Evolutionary conservation across 768 basidiomycete species (phyloP).

Genomic region (Leccinum fibrillosum): DNA sequence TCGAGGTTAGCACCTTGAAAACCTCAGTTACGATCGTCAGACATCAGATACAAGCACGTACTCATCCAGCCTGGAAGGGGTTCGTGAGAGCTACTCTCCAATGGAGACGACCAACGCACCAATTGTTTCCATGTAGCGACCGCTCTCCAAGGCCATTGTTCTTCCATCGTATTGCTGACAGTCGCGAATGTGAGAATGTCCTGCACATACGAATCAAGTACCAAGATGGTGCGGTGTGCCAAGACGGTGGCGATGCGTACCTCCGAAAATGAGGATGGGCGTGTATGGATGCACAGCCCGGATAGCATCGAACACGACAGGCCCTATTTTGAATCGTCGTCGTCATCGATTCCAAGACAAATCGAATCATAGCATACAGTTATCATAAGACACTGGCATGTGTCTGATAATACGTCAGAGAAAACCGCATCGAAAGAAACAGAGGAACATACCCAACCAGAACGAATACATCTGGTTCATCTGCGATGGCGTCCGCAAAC

Average conservation of each 20-base stretch:
- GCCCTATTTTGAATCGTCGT: conserved; percentile 44
- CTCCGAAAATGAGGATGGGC: conserved; percentile 83
- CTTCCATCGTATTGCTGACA: conserved; percentile 26
- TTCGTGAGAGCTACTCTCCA: neutral
- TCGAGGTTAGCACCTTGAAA: conserved; percentile 47
- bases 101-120: conserved; percentile 40
- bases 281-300: conserved; percentile 67
- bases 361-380: conserved; percentile 42
- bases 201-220: conserved; percentile 25
- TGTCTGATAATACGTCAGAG: conserved; percentile 46
- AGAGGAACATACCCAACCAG: conserved; percentile 52
- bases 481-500: conserved; percentile 76
- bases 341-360: neutral
- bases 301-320: conserved; percentile 68
- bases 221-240: neutral
- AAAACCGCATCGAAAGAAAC: neutral
- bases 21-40: neutral
- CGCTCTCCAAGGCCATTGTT: conserved; percentile 59
- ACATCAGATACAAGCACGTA: conserved; percentile 25
- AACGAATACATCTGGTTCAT: conserved; percentile 80
- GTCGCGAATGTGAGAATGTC: conserved; percentile 44
- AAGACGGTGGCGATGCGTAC: conserved; percentile 25
- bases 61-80: conserved; percentile 55
- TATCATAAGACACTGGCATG: conserved; percentile 74
- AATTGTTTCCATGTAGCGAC: conserved; percentile 93